Evolutionary conservation across 352 stramenopile genomes (phyloP).

Genomic region (Phytophthora tubulina): DNA sequence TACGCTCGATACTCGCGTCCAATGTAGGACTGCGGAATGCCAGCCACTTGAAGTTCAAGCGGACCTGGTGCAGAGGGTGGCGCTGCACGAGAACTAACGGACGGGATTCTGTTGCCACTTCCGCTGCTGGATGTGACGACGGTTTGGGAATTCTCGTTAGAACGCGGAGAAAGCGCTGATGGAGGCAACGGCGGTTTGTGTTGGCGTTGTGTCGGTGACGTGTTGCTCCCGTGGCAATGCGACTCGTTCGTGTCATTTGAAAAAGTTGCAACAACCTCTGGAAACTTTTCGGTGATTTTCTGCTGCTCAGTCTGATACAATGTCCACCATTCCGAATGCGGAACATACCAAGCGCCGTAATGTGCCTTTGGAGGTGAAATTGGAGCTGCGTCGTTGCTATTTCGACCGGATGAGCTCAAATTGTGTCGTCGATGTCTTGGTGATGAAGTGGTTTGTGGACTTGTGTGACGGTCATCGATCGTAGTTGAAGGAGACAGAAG

Average conservation of each 20-base stretch:
- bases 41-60: constrained; percentile 35
- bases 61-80: constrained; percentile 18
- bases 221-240: constrained; percentile 36
- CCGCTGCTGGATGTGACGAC: not conserved
- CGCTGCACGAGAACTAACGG: constrained; percentile 19
- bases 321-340: constrained; percentile 60
- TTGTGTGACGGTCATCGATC: constrained; percentile 3
- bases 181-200: constrained; percentile 45
- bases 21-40: constrained; percentile 66
- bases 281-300: constrained; percentile 38
- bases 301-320: constrained; percentile 53
- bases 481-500: constrained; percentile 2
- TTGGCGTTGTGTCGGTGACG: constrained; percentile 28
- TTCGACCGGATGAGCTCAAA: not conserved
- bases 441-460: not conserved
- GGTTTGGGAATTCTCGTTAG: not conserved
- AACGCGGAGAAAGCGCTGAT: constrained; percentile 10
- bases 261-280: not conserved
- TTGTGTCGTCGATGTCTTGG: constrained; percentile 4
- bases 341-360: constrained; percentile 75
- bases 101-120: constrained; percentile 4
- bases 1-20: constrained; percentile 65
- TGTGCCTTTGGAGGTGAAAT: constrained; percentile 26
- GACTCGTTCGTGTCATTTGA: not conserved
- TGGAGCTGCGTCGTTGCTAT: not conserved